phyloP scores from a whole-genome alignment of 306 rosid genomes.

The Betula pendula region DNA sequence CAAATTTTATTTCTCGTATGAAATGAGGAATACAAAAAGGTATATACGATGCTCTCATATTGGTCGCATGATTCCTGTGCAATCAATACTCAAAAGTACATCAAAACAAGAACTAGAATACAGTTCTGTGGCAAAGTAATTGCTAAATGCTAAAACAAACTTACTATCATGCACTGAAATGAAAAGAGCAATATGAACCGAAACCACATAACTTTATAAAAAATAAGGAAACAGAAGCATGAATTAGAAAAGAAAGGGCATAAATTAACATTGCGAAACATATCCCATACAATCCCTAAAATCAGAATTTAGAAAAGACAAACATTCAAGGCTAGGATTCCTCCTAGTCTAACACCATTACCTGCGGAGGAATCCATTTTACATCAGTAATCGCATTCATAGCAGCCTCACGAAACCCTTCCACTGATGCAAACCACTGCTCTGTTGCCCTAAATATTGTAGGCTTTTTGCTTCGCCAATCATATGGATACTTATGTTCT shows the following conservation, averaged over 20 bases:
- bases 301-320: conserved; percentile 15
- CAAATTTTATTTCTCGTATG: not conserved
- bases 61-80: not conserved
- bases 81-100: not conserved
- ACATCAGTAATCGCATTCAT: conserved; percentile 79
- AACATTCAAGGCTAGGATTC: conserved; percentile 18
- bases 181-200: not conserved
- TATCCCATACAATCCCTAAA: conserved; percentile 9
- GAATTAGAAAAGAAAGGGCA: not conserved
- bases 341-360: conserved; percentile 32
- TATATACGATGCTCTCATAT: no score
- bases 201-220: not conserved
- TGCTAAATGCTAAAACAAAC: not conserved
- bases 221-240: not conserved
- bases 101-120: not conserved
- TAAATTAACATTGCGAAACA: not conserved
- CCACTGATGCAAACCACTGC: conserved; percentile 99
- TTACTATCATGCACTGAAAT: not conserved
- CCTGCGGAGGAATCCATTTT: conserved; percentile 97
- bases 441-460: conserved; percentile 98
- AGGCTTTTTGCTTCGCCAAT: conserved; percentile 96
- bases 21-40: not conserved
- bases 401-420: conserved; percentile 83
- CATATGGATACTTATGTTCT: conserved; percentile 99
- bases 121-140: not conserved